phyloP scores from a whole-genome alignment of 805 yeast species.

The Sungouiella thailandica region DNA sequence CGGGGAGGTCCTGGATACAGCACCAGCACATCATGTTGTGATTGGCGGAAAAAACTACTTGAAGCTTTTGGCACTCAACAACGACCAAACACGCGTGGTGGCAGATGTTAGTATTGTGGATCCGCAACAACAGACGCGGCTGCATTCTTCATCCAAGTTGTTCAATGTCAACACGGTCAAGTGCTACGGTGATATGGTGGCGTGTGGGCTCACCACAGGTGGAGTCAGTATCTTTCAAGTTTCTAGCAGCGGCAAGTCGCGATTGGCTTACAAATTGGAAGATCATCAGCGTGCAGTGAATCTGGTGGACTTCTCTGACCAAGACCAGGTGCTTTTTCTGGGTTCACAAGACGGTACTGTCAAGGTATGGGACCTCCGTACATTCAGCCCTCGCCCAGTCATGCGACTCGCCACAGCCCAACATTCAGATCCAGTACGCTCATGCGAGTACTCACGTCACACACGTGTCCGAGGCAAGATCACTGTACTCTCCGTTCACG shows the following conservation, averaged over 20 bases:
- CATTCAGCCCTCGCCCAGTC: slow-evolving; percentile 41
- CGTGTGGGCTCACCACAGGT: slow-evolving; percentile 39
- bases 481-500: slow-evolving; percentile 72
- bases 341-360: slow-evolving; percentile 82
- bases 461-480: slow-evolving; percentile 37
- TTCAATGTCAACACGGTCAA: slow-evolving; percentile 38
- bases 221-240: slow-evolving; percentile 28
- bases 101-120: slow-evolving; percentile 34
- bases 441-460: slow-evolving; percentile 50
- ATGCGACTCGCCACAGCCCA: slow-evolving; percentile 45
- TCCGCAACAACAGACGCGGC: slow-evolving; percentile 11
- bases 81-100: slow-evolving; percentile 26
- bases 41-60: slow-evolving; percentile 41
- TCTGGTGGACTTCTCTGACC: slow-evolving; percentile 33
- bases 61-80: slow-evolving; percentile 26
- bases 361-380: slow-evolving; percentile 68
- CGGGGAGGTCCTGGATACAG: slow-evolving; percentile 5
- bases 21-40: slow-evolving; percentile 28
- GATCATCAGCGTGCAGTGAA: slow-evolving; percentile 41
- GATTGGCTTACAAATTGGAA: slow-evolving; percentile 22
- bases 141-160: slow-evolving; percentile 17
- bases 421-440: slow-evolving; percentile 66
- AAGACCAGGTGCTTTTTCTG: slow-evolving; percentile 25
- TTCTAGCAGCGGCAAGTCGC: slow-evolving; percentile 28
- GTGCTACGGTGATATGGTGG: slow-evolving; percentile 27